A percentile compares a stretch with the other conserved stretches of the same genome.
Conservation (phyloP, 1,284 basidiomycete species). For the Meira nashicola region DNA sequence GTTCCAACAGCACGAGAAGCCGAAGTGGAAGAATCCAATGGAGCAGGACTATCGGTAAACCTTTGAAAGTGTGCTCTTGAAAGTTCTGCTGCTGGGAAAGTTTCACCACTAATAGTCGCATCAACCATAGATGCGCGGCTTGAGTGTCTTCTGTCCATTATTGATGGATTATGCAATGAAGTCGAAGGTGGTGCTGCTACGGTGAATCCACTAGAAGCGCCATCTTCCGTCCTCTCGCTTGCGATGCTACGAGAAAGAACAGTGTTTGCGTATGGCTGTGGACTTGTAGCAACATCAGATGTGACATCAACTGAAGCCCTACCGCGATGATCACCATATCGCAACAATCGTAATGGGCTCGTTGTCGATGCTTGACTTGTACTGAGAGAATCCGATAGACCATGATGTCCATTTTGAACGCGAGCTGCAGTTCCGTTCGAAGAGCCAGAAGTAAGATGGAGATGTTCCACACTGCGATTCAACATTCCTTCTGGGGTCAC, state of each 20-base stretch:
- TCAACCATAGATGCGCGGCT: no score
- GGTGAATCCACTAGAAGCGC: constrained; percentile 17
- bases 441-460: no score
- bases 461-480: not conserved
- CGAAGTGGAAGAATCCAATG: not conserved
- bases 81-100: no score
- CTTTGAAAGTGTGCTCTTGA: no score
- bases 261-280: constrained; percentile 16
- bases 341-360: constrained; percentile 33
- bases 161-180: not conserved
- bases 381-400: not conserved
- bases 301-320: constrained; percentile 32
- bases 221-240: constrained; percentile 34
- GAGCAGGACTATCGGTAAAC: not conserved
- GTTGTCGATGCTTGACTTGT: constrained; percentile 9
- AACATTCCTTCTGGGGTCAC: constrained; percentile 25
- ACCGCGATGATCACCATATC: constrained; percentile 27
- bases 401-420: not conserved
- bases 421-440: no score
- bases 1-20: constrained; percentile 23
- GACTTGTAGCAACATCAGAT: constrained; percentile 29
- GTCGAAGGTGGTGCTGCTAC: not conserved
- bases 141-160: no score
- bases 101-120: no score
- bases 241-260: constrained; percentile 29